Evolutionary conservation across 257 asterid genomes (phyloP).

Genomic region (Primulina tabacum): DNA sequence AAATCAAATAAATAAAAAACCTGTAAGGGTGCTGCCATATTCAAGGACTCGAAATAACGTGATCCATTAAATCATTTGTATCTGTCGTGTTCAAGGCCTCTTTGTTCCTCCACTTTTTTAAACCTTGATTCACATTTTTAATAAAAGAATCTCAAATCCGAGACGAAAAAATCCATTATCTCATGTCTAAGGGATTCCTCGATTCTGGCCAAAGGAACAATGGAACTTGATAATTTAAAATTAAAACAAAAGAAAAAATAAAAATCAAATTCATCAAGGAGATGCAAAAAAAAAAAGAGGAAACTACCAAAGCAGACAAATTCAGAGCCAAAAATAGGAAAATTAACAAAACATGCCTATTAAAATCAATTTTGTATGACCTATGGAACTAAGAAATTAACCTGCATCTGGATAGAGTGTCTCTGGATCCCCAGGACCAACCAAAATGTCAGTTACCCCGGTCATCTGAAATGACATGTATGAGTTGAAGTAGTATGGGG

Average conservation of each 20-base stretch:
- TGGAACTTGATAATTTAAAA: not conserved
- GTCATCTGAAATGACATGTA: conserved; percentile 99
- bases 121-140: not conserved
- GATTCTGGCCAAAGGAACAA: not conserved
- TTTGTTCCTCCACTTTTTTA: not conserved
- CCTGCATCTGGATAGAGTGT: conserved; percentile 99
- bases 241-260: not conserved
- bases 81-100: not conserved
- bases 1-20: not conserved
- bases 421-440: conserved; percentile 76
- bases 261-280: not conserved
- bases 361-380: not conserved
- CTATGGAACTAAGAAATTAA: conserved; percentile 23
- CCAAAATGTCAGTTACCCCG: conserved; percentile 83
- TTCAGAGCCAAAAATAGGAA: not conserved
- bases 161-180: not conserved
- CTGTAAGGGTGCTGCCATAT: not conserved
- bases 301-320: not conserved
- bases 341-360: not conserved
- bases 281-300: not conserved
- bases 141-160: not conserved
- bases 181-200: not conserved
- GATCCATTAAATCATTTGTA: not conserved
- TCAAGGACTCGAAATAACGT: not conserved
- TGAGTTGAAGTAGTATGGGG: conserved; percentile 97